Conservation (phyloP, 2,329 filamentous ascomycete species). For the Arthrobotrys megalospora region DNA sequence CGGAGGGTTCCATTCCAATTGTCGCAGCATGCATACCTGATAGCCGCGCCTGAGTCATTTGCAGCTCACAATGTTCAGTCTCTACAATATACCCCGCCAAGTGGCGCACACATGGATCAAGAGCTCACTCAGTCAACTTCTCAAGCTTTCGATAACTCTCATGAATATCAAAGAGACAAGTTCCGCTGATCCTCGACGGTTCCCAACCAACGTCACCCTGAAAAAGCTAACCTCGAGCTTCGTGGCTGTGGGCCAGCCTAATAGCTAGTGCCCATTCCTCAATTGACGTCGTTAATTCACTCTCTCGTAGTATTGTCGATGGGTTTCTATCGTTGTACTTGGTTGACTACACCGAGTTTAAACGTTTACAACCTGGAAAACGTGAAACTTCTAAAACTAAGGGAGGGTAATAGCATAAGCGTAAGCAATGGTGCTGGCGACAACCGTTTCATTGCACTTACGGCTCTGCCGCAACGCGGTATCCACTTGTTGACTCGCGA, state of each 20-base stretch:
- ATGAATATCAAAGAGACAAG: background rate
- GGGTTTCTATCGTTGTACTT: background rate
- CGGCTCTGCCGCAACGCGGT: background rate
- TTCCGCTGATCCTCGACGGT: background rate
- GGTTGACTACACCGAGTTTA: background rate
- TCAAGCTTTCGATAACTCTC: no score
- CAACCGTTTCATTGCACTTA: background rate
- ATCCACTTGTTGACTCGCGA: background rate
- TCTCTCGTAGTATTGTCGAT: background rate
- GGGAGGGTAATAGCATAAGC: no score
- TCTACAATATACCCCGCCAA: no score
- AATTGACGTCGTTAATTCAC: background rate
- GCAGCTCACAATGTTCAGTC: no score
- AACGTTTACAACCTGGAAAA: slow-evolving; percentile 1
- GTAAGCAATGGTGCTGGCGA: background rate
- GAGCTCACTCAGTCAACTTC: no score
- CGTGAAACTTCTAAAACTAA: background rate
- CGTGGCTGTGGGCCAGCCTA: background rate
- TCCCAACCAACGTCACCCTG: background rate
- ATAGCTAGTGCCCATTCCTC: slow-evolving; percentile 4
- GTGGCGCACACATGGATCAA: no score
- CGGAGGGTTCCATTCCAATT: no score
- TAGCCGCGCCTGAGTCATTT: no score
- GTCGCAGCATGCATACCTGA: no score
- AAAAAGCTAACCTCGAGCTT: background rate